phyloP scores from a whole-genome alignment of 148 eudicot species.

The Chenopodium quinoa region DNA sequence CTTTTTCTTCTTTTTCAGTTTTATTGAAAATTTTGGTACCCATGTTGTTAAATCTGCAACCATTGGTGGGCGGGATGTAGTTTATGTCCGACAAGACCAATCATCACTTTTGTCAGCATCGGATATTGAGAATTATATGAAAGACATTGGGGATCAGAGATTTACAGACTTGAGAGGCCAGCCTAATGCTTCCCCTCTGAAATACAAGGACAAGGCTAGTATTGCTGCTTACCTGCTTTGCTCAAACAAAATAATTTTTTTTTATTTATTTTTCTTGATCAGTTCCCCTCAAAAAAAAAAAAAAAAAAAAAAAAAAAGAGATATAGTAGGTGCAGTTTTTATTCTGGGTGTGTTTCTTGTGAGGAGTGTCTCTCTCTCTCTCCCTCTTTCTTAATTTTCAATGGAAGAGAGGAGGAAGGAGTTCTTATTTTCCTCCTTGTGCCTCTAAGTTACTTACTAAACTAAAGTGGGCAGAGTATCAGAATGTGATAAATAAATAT shows the following conservation, averaged over 20 bases:
- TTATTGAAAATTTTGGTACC: slow-evolving; percentile 93
- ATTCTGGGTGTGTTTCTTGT: neutral
- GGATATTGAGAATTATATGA: slow-evolving; percentile 79
- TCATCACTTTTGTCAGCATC: slow-evolving; percentile 73
- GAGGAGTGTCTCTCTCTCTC: neutral
- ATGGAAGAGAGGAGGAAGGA: neutral
- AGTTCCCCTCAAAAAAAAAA: neutral
- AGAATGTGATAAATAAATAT: slow-evolving; percentile 8
- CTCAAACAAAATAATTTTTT: slow-evolving; percentile 16
- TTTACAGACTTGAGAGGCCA: slow-evolving; percentile 62
- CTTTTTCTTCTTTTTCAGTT: slow-evolving; percentile 53
- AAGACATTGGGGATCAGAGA: slow-evolving; percentile 86
- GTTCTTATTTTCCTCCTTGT: neutral
- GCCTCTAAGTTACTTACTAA: slow-evolving; percentile 5
- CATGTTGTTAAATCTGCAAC: slow-evolving; percentile 89
- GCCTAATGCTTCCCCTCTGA: slow-evolving; percentile 58
- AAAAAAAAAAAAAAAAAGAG: neutral
- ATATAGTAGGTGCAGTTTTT: slow-evolving; percentile 9
- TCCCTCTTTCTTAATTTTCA: no score
- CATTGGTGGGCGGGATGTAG: slow-evolving; percentile 94
- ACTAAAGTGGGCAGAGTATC: neutral
- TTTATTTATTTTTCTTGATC: no score
- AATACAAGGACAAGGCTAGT: slow-evolving; percentile 97
- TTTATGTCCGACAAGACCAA: slow-evolving; percentile 88
- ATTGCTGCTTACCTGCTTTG: slow-evolving; percentile 19